Evolutionary conservation across 805 yeast species (phyloP), one percentile per base, ranked within the genome.

Genomic region (Kodamaea hsintzibuensis): DNA sequence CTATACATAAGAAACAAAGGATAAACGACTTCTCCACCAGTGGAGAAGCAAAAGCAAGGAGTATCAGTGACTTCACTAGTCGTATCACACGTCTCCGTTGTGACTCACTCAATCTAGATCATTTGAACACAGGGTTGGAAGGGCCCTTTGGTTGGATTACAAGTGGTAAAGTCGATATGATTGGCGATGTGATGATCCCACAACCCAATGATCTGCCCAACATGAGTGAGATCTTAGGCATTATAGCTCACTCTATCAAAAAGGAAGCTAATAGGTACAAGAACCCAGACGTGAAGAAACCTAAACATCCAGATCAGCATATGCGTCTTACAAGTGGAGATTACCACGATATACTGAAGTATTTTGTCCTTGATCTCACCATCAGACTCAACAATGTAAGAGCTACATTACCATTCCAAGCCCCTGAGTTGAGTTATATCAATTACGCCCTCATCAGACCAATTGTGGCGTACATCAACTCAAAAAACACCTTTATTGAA

Each of bases 141-240:
- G 99, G 99, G 0, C 97, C 98, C 10, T 91, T 95, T 70, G 98
- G 98, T 6, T 95, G 99, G 99, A 93, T 95, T 53, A 84, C 90
- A 5, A 80, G 82, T 57, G 99, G 99, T 12, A 84, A 84, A 50
- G 98, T 93, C 18, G 98, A 95, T 69, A 86, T 95, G 85, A 74
- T 90, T 58, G 98, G 97, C 7, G 98, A 95, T 65, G 83, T 93
- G 14, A 82, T 86, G 79, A 84, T 91, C 1, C 96, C 96, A 0
- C 82, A 82, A 47, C 85, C 82, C 50, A 77, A 78, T 42, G 81
- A 82, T 35, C 83, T 80, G 42, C 68, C 80, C 47, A 66, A 73
- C 47, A 65, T 78, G 52, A 62, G 69, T 14, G 87, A 83, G 55
- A 70, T 84, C n/a, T 72, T 82, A 18, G 64, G 76, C 14, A 74